phyloP scores from a whole-genome alignment of 1,139 yeast genomes.

The Ogataea hybrid region DNA sequence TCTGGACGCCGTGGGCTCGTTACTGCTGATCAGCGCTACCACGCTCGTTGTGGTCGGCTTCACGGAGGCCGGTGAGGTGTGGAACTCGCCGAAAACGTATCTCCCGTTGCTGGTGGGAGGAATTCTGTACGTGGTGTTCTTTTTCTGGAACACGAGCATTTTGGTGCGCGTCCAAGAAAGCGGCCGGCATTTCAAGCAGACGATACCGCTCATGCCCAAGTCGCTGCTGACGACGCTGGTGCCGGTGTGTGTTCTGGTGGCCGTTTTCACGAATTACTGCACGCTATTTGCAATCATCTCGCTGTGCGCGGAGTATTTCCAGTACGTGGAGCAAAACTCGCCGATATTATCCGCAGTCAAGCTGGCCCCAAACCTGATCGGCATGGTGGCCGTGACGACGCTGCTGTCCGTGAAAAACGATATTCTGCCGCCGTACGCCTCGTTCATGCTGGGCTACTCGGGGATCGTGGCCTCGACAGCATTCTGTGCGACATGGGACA shows the following conservation, averaged over 20 bases:
- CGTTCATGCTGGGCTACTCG: conserved; percentile 4
- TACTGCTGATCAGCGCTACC: conserved; percentile 29
- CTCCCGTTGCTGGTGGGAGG: conserved; percentile 31
- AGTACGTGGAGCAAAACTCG: conserved; percentile 11
- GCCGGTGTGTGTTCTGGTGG: conserved; percentile 1
- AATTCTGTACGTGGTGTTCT: conserved; percentile 21
- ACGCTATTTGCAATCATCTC: conserved; percentile 1
- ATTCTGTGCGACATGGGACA: background rate
- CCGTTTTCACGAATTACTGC: conserved; percentile 4
- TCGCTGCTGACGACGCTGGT: conserved; percentile 2
- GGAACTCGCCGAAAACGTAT: conserved; percentile 33
- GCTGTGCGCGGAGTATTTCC: conserved; percentile 3
- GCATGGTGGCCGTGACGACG: conserved; percentile 4
- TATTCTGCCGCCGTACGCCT: background rate
- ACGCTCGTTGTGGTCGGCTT: conserved; percentile 34
- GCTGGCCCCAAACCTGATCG: conserved; percentile 21
- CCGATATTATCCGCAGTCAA: conserved; percentile 27
- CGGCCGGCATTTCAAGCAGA: background rate
- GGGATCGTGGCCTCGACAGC: background rate
- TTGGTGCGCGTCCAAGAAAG: background rate
- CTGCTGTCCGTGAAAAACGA: conserved; percentile 1
- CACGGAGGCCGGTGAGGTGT: conserved; percentile 35
- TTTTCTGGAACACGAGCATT: conserved; percentile 2
- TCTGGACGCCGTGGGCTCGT: conserved; percentile 32
- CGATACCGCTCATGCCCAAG: conserved; percentile 6